phyloP scores from a whole-genome alignment of 2,329 filamentous ascomycete species.

The Ceratocystis ficicola region DNA sequence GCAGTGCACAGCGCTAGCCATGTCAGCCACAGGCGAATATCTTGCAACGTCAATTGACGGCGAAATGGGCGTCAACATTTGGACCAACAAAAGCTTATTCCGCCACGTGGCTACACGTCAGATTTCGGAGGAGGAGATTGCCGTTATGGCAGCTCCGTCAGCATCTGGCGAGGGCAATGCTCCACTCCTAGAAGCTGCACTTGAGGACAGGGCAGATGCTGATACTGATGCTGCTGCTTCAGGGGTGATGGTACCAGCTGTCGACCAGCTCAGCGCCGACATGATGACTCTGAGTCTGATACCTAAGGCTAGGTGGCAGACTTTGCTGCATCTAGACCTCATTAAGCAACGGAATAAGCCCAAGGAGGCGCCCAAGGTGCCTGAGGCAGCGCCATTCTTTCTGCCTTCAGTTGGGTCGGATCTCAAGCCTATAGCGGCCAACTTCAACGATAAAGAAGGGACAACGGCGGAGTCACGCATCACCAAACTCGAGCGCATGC shows the following conservation, averaged over 20 bases:
- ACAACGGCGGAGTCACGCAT: conserved; percentile 47
- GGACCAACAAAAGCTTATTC: conserved; percentile 90
- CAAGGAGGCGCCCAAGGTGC: conserved; percentile 76
- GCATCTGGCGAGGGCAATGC: conserved; percentile 71
- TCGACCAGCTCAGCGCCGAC: conserved; percentile 66
- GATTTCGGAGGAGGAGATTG: conserved; percentile 65
- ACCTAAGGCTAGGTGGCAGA: conserved; percentile 88
- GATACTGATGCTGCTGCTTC: conserved; percentile 38
- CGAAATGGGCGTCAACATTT: conserved; percentile 79
- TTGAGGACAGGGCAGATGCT: conserved; percentile 47
- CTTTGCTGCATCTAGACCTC: conserved; percentile 76
- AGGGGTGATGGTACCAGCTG: conserved; percentile 42
- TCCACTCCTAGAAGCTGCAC: conserved; percentile 42
- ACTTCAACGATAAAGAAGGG: conserved; percentile 31
- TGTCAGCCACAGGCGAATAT: conserved; percentile 84
- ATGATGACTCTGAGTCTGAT: conserved; percentile 83
- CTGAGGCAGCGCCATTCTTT: conserved; percentile 94
- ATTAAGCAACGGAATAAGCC: conserved; percentile 94
- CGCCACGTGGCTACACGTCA: conserved; percentile 76
- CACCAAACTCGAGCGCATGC: conserved; percentile 49
- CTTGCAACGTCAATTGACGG: conserved; percentile 79
- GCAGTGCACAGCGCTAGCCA: conserved; percentile 71
- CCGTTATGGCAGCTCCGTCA: conserved; percentile 54
- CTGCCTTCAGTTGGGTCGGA: conserved; percentile 49
- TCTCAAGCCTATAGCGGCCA: conserved; percentile 26